phyloP scores from a whole-genome alignment of 2,329 filamentous ascomycete species.

The Colletotrichum sp. region DNA sequence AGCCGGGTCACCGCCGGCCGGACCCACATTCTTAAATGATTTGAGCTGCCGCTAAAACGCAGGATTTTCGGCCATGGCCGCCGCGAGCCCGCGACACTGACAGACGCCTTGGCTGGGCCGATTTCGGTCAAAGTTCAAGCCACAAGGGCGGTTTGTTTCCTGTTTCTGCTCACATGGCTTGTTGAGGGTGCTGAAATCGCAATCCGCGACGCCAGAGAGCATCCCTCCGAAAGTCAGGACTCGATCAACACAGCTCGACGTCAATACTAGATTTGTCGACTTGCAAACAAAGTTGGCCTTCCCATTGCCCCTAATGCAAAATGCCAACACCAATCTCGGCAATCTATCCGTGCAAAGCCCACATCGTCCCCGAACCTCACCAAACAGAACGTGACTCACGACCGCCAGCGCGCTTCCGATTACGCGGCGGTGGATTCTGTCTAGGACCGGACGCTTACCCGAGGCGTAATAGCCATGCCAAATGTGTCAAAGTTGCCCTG shows the following conservation, averaged over 20 bases:
- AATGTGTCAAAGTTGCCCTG: not conserved
- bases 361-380: conserved; percentile 13
- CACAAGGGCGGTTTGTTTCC: not conserved
- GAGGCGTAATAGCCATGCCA: conserved; percentile 1
- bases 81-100: not conserved
- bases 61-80: conserved; percentile 5
- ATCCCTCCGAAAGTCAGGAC: not conserved
- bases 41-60: conserved; percentile 8
- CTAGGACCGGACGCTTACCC: conserved; percentile 4
- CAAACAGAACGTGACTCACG: conserved; percentile 10
- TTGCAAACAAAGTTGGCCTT: not conserved
- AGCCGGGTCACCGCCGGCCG: not conserved
- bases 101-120: conserved; percentile 2
- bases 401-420: conserved; percentile 9
- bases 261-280: not conserved
- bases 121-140: conserved; percentile 2
- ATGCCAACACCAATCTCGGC: conserved; percentile 16
- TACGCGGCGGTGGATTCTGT: conserved; percentile 13
- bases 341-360: conserved; percentile 15
- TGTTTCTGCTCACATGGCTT: not conserved
- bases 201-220: not conserved
- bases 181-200: not conserved
- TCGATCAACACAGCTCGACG: not conserved
- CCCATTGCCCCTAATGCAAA: not conserved
- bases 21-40: conserved; percentile 11